Conservation (phyloP, 768 basidiomycete genomes). For the Candolleomyces aberdarensis region DNA sequence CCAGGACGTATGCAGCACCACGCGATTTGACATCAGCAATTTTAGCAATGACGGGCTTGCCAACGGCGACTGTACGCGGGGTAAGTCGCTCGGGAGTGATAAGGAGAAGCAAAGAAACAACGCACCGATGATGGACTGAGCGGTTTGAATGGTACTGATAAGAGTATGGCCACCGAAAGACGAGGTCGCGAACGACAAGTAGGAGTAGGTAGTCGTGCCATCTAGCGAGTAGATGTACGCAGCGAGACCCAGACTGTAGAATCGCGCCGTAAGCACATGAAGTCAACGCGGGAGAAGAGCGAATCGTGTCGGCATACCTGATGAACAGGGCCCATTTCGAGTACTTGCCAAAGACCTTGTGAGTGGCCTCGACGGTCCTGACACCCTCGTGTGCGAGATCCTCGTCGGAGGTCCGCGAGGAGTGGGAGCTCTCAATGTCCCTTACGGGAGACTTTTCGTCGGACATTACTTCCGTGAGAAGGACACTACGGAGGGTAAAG, state of each 20-base stretch:
- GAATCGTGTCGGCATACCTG: conserved; percentile 34
- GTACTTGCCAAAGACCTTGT: conserved; percentile 49
- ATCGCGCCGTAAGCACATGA: neutral
- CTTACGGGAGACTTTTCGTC: conserved; percentile 13
- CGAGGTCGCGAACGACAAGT: conserved; percentile 56
- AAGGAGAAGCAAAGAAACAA: conserved; percentile 4
- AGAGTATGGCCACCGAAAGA: conserved; percentile 51
- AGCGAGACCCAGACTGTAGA: conserved; percentile 53
- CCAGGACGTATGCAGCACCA: conserved; percentile 56
- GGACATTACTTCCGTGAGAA: neutral
- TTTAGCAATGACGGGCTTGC: conserved; percentile 73
- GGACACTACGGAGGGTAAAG: too few relatives aligned
- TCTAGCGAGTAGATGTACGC: conserved; percentile 80
- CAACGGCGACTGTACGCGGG: conserved; percentile 30
- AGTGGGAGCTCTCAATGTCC: conserved; percentile 13
- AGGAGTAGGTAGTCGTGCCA: conserved; percentile 63
- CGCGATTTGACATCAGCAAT: conserved; percentile 69
- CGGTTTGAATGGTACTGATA: conserved; percentile 52
- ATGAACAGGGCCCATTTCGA: conserved; percentile 60
- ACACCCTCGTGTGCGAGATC: conserved; percentile 37
- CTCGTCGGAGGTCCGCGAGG: conserved; percentile 1
- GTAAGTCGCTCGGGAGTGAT: neutral
- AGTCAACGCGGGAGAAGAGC: neutral
- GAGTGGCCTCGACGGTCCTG: conserved; percentile 46
- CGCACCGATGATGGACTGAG: conserved; percentile 53